These are phyloP conservation scores for Aspergillus conjunctus DNA, from an alignment of 495 filamentous ascomycete genomes.

Conservation along the genomic window DNA sequence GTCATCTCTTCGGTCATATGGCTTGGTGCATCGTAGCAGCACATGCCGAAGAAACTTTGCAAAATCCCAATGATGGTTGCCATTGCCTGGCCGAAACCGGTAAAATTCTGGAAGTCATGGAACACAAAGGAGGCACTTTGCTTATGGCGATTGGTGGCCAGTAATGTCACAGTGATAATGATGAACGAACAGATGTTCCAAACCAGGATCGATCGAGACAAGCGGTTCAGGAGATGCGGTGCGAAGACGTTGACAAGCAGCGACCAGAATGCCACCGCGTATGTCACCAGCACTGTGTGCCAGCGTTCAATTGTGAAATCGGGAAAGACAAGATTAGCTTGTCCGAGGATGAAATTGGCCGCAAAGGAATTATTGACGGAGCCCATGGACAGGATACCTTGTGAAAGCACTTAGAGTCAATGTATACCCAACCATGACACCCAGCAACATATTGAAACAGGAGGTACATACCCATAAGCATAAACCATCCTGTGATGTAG, in stretches of 20 bases:
- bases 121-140: conserved; percentile 55
- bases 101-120: conserved; percentile 54
- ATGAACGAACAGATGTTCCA: conserved; percentile 57
- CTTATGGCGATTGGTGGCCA: conserved; percentile 52
- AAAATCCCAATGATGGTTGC: conserved; percentile 52
- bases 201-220: conserved; percentile 47
- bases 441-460: not conserved
- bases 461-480: conserved; percentile 44
- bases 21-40: conserved; percentile 44
- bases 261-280: conserved; percentile 40
- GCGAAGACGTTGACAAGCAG: conserved; percentile 46
- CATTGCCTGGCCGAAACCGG: conserved; percentile 50
- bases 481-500: conserved; percentile 56
- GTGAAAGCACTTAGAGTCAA: not conserved
- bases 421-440: not conserved
- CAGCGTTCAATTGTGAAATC: conserved; percentile 52
- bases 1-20: conserved; percentile 42
- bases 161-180: conserved; percentile 48
- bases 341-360: conserved; percentile 54
- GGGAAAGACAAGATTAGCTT: conserved; percentile 51
- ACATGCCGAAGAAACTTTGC: conserved; percentile 57
- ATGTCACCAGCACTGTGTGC: conserved; percentile 55
- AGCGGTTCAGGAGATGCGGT: conserved; percentile 47
- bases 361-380: conserved; percentile 54
- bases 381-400: conserved; percentile 57